Base-by-base conservation (phyloP, 2,329 filamentous ascomycete species). In the Colletotrichum godetiae region DNA sequence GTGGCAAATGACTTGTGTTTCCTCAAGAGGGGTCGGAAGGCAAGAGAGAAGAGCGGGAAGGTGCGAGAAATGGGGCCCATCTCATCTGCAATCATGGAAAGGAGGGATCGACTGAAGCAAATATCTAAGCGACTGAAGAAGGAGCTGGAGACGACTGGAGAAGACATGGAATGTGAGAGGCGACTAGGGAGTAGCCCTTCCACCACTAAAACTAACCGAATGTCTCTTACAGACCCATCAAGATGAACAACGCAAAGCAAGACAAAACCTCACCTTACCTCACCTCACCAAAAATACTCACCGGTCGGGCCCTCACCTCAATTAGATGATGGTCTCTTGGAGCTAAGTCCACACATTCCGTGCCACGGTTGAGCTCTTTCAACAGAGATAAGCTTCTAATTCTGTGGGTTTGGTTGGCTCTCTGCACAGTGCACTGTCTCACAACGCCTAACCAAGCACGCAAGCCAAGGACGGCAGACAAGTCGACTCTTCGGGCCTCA, bases 281-380 rank as follows among this genome's bases (percentile, higher is more conserved):
- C 24, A 29, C 31, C 69, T 68, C 69, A 72, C 64, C 69, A 62
- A 68, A 72, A 72, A 37, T 15, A 33, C 69, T 59, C 53, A 29
- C 22, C 37, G 31, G 53, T 19, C 59, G 10, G 31, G 42, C 42
- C 33, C 22, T 72, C 53, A 15, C 13, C 31, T 37, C 37, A 15
- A 1, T 42, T 62, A 31, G 11, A 57, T 3, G 15, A 24, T 33
- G 57, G 31, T 7, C 19, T 22, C 13, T 46, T 10, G 27, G 52
- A 31, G 19, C 19, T n/a, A n/a, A n/a, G 37, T 24, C 58, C 35
- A 49, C 31, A 22, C 69, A 69, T 72, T 72, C 65, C 69, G 19
- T 5, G 4, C 24, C 15, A 19, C 33, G 53, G 65, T 69, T 72
- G 58, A 63, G 65, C 69, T 42, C 53, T n/a, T 58, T 49, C 62